Evolutionary conservation across 202 grass and related monocot species (phyloP).

Genomic region (Dendrocalamus latiflorus): DNA sequence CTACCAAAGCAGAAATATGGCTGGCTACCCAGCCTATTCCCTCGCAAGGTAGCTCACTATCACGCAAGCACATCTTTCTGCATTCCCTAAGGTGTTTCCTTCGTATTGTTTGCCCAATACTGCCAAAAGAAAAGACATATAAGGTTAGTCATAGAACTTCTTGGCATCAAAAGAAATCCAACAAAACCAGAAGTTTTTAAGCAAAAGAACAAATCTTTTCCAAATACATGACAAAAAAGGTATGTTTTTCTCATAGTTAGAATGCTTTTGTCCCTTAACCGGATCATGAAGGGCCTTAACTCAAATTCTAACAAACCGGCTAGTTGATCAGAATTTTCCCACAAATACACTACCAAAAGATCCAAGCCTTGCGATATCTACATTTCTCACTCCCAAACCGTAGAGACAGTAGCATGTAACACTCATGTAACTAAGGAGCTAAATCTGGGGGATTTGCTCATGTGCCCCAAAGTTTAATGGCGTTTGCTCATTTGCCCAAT

Average conservation of each 20-base stretch:
- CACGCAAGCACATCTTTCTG: slow-evolving; percentile 99
- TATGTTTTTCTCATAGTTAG: not conserved
- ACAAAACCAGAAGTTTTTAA: not conserved
- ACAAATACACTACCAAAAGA: not conserved
- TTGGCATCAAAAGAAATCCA: not conserved
- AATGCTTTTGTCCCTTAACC: not conserved
- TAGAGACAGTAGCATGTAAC: not conserved
- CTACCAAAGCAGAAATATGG: slow-evolving; percentile 1
- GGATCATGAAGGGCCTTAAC: not conserved
- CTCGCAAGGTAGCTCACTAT: slow-evolving; percentile 60
- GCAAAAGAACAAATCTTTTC: too few relatives aligned
- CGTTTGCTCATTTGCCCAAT: too few relatives aligned
- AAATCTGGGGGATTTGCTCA: too few relatives aligned
- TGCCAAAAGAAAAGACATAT: not conserved
- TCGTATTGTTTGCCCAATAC: not conserved
- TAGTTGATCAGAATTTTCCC: not conserved
- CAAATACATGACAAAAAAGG: not conserved
- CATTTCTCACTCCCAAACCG: not conserved
- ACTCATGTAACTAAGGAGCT: too few relatives aligned
- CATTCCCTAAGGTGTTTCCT: slow-evolving; percentile 90
- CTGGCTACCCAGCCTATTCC: slow-evolving; percentile 37
- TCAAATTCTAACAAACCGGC: not conserved
- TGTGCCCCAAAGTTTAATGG: too few relatives aligned
- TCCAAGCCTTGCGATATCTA: not conserved
- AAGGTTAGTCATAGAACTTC: too few relatives aligned